Evolutionary conservation across 108 stramenopile species (phyloP), one percentile per base, ranked within the genome.

Genomic region (Nitzschia sp.): DNA sequence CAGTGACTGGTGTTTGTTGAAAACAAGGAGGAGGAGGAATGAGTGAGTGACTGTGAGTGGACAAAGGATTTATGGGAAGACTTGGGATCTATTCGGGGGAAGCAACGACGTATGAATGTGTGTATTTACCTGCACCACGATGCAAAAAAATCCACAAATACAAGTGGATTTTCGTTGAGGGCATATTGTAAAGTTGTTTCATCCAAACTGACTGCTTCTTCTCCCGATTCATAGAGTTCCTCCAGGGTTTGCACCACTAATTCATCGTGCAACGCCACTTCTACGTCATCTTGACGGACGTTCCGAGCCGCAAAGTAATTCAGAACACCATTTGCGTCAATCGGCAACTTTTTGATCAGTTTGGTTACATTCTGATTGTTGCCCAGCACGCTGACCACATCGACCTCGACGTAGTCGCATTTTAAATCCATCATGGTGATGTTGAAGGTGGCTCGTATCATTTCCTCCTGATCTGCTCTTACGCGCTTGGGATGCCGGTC

Each of bases 291-390:
- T 66, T 95, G 92, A 29, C 78, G 73, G 52, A 48, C 44, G 76
- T 96, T 97, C 16, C 95, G 73, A 21, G 80, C 83, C 27, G 83
- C 73, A 45, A 84, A 91, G 35, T 74, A 58, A 27, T 72, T 63
- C 29, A 63, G 64, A 9, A 95, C 67, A 9, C 98, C 96, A 9
- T 84, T 53, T 5, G 83, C 90, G 74, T 98, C 96, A 45, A 97
- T 78, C 45, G 89, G 86, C 76, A 86, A 95, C 74, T 96, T 97
- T 19, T 79, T 79, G 3, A 98, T 85, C 58, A 95, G 88, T 50
- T 85, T 80, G 17, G 96, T 96, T 11, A 97, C 89, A 75, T 98
- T 97, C 69, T 94, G 89, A 78, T 96, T 84, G 3, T 87, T 93
- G 35, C 97, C 97, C 66, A 93, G 47, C 1, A 88, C 75, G 28